Base-by-base conservation (phyloP, 2,329 filamentous ascomycete genomes). In the Paraphoma sp. region DNA sequence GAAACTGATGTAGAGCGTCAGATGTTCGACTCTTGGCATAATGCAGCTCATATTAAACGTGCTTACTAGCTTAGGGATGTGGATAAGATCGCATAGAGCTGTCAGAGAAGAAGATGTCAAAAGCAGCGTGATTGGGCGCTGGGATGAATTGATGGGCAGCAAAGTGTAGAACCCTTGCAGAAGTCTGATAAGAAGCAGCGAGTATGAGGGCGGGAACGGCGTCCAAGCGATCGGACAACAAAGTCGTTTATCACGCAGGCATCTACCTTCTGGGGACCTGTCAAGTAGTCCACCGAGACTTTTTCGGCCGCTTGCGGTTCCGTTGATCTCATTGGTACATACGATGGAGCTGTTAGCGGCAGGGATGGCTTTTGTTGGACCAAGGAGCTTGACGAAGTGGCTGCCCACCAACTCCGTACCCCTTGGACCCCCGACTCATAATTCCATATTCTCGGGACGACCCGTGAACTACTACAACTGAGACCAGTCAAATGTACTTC, bases 21-120 rank as follows among this genome's bases (percentile, higher is more conserved):
- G 53, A 54, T 54, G 62, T 49, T 48, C 45, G 47, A 16, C 18
- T 54, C 69, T 73, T 73, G 69, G 70, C 69, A 63, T 58, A 49
- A 65, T 54, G 71, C 67, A 63, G 45, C 54, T 57, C 52, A 73
- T 62, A 72, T 72, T 71, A 65, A 62, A 49, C 31, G 14, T 60
- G 59, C 69, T 74, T 74, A 72, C 70, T 69, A 52, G 52, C 63
- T 67, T 71, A 71, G 68, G 69, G 65, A 70, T 72, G 62, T 70
- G 62, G 51, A 59, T 59, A 66, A 59, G 40, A 47, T 57, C 50
- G 54, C 47, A 51, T 53, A 53, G 54, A 56, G 47, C 51, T 48
- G 23, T 64, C 54, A 61, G 57, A 47, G 46, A 64, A 55, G 51
- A 59, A 59, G 53, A 54, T 45, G 56, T 59, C 48, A 40, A 47